Conservation (phyloP, 805 yeast species). For the Kazachstania kunashirensis region DNA sequence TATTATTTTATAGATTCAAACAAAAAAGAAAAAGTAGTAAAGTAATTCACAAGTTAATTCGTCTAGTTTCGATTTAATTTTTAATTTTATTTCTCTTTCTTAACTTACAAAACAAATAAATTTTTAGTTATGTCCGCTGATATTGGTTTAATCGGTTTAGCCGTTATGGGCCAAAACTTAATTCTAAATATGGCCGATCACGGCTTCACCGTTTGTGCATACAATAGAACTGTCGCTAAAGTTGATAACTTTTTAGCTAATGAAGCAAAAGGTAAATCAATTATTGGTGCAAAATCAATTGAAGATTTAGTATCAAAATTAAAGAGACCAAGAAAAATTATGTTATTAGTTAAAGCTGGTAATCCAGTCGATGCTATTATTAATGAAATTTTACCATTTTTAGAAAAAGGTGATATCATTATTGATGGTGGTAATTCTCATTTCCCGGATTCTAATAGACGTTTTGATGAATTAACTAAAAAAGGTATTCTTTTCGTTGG, state of each 20-base stretch:
- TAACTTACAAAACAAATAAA: too few relatives aligned
- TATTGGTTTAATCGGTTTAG: constrained; percentile 97
- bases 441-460: constrained; percentile 97
- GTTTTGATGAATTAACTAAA: constrained; percentile 76
- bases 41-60: too few relatives aligned
- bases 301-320: constrained; percentile 78
- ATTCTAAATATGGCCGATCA: constrained; percentile 97
- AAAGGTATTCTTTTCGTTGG: constrained; percentile 92
- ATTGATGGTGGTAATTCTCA: constrained; percentile 99
- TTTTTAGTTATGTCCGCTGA: constrained; percentile 41
- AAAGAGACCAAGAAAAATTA: constrained; percentile 95
- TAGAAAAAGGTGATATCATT: constrained; percentile 95
- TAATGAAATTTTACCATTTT: constrained; percentile 74
- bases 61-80: too few relatives aligned
- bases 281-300: constrained; percentile 90
- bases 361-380: constrained; percentile 87
- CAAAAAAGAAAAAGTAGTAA: too few relatives aligned
- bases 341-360: constrained; percentile 94
- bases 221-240: constrained; percentile 93
- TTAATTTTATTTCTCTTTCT: too few relatives aligned
- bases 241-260: constrained; percentile 88
- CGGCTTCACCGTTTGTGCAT: constrained; percentile 95
- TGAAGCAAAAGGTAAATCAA: constrained; percentile 96
- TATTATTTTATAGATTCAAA: too few relatives aligned
- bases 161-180: constrained; percentile 99